phyloP scores from a whole-genome alignment of 768 basidiomycete genomes.

The Boletus tylopilopsis region DNA sequence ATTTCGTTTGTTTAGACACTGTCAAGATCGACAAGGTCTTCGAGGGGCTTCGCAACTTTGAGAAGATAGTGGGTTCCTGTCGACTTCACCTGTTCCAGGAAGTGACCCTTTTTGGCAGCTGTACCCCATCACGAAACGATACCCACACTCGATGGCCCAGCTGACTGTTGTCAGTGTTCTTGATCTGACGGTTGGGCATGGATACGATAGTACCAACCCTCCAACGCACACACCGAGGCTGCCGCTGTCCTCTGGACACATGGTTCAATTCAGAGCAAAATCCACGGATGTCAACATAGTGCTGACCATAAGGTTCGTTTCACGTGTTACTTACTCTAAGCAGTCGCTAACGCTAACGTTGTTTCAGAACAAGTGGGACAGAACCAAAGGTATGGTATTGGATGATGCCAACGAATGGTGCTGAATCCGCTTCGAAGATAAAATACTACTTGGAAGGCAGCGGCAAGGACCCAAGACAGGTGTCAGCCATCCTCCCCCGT shows the following conservation, averaged over 20 bases:
- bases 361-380: slow-evolving; percentile 75
- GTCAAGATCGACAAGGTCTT: slow-evolving; percentile 69
- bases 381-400: slow-evolving; percentile 68
- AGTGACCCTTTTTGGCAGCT: slow-evolving; percentile 10
- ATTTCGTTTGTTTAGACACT: slow-evolving; percentile 72
- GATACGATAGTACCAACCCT: slow-evolving; percentile 75
- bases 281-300: slow-evolving; percentile 48
- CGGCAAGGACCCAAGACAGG: slow-evolving; percentile 47
- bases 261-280: slow-evolving; percentile 73
- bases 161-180: slow-evolving; percentile 59
- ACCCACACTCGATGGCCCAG: slow-evolving; percentile 60
- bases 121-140: slow-evolving; percentile 34
- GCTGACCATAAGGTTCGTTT: slow-evolving; percentile 63
- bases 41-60: slow-evolving; percentile 54
- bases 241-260: slow-evolving; percentile 75
- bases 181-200: slow-evolving; percentile 61
- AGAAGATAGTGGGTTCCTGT: slow-evolving; percentile 32
- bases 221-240: slow-evolving; percentile 58
- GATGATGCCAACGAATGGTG: neutral
- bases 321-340: neutral
- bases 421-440: slow-evolving; percentile 43
- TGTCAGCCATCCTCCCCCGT: slow-evolving; percentile 46
- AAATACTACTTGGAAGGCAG: slow-evolving; percentile 88
- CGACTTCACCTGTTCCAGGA: neutral
- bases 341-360: neutral